phyloP scores from a whole-genome alignment of 2,329 filamentous ascomycete genomes.

The Didymella pinodella region DNA sequence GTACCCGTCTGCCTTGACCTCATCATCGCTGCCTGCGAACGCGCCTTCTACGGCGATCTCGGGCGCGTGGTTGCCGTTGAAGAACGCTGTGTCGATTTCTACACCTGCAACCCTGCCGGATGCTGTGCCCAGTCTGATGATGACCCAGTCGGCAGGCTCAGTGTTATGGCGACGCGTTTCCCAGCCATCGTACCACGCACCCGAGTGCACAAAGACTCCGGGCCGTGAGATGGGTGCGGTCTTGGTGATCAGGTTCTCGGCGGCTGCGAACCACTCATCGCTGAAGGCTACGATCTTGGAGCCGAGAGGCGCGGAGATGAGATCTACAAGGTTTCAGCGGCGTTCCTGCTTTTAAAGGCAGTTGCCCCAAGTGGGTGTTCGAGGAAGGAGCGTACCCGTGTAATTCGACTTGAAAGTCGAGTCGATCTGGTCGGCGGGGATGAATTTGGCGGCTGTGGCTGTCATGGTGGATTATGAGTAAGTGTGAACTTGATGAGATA shows the following conservation, averaged over 20 bases:
- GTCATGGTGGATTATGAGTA: constrained; percentile 7
- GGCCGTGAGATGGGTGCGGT: constrained; percentile 64
- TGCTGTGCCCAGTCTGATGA: constrained; percentile 66
- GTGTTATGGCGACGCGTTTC: constrained; percentile 69
- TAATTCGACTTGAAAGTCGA: constrained; percentile 63
- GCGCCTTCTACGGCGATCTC: constrained; percentile 79
- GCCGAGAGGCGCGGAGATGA: constrained; percentile 61
- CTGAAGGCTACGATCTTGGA: constrained; percentile 64
- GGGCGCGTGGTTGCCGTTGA: constrained; percentile 83
- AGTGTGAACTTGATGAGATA: neutral
- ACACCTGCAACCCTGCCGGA: constrained; percentile 76
- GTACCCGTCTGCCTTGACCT: constrained; percentile 58
- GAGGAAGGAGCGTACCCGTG: constrained; percentile 51
- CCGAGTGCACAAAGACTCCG: constrained; percentile 66
- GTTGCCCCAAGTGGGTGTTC: too few species aligned
- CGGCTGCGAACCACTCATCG: constrained; percentile 69
- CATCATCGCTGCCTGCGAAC: constrained; percentile 65
- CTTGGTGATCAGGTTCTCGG: constrained; percentile 66
- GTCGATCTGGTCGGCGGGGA: constrained; percentile 61
- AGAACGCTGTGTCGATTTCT: constrained; percentile 83
- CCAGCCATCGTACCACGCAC: constrained; percentile 72
- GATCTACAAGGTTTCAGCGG: constrained; percentile 47
- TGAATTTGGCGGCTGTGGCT: constrained; percentile 36
- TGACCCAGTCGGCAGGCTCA: constrained; percentile 66
- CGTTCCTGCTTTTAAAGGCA: too few species aligned